These are phyloP conservation scores for Candida ponderosae DNA, from an alignment of 805 yeast genomes.

Conservation along the genomic window DNA sequence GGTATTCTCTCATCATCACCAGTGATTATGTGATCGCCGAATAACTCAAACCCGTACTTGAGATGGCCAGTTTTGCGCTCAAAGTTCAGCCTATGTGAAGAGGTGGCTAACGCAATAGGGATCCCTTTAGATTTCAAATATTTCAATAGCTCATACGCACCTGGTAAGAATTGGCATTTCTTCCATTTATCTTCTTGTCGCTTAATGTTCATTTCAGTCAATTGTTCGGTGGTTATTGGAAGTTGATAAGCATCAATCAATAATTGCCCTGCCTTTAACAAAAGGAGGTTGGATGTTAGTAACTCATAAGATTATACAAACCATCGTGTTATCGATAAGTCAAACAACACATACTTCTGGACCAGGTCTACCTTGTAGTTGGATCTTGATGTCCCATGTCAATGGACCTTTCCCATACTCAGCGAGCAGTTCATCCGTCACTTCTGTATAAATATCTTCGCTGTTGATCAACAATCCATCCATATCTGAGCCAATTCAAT, in stretches of 20 bases:
- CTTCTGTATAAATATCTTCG: constrained; percentile 84
- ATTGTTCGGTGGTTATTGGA: constrained; percentile 61
- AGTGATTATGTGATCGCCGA: constrained; percentile 62
- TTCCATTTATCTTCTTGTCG: constrained; percentile 55
- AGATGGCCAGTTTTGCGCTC: constrained; percentile 69
- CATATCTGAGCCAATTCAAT: constrained; percentile 47
- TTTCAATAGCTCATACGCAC: constrained; percentile 65
- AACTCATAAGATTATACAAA: no score
- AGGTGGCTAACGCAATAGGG: constrained; percentile 89
- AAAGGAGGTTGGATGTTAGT: no score
- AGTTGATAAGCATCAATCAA: constrained; percentile 64
- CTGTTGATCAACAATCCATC: constrained; percentile 92
- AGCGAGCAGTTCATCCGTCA: constrained; percentile 58
- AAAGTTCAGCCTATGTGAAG: constrained; percentile 58
- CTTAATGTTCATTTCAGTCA: constrained; percentile 40
- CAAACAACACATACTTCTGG: constrained; percentile 35
- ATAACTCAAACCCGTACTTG: constrained; percentile 51
- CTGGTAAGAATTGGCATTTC: constrained; percentile 64
- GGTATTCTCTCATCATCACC: constrained; percentile 88
- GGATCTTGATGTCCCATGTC: constrained; percentile 85
- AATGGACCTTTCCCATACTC: constrained; percentile 69
- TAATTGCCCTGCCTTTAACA: constrained; percentile 40
- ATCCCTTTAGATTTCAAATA: constrained; percentile 42
- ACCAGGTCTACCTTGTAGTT: constrained; percentile 90
- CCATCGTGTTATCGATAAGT: no score